Conservation (phyloP, 2,329 filamentous ascomycete genomes). For the Mycosphaerelloides madeirae region DNA sequence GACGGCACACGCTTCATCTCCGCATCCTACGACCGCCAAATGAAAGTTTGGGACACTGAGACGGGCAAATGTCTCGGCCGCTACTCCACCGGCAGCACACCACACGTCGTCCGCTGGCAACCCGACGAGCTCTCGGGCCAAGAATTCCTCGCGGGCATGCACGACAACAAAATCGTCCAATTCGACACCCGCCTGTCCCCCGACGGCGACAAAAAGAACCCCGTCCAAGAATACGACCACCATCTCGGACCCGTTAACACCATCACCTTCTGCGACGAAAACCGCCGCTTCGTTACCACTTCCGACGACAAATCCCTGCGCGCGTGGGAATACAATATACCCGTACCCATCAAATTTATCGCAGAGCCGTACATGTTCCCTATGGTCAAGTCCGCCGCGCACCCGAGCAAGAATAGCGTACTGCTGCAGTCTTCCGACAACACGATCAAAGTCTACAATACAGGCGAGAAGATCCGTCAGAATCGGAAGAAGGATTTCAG, state of each 20-base stretch:
- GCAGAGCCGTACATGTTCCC: slow-evolving; percentile 98
- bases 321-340: slow-evolving; percentile 98
- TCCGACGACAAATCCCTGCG: slow-evolving; percentile 94
- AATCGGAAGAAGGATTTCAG: slow-evolving; percentile 96
- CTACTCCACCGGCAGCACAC: slow-evolving; percentile 90
- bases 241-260: slow-evolving; percentile 98
- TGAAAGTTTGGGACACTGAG: slow-evolving; percentile 97
- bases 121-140: slow-evolving; percentile 69
- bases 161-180: slow-evolving; percentile 97
- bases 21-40: slow-evolving; percentile 87
- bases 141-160: slow-evolving; percentile 95
- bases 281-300: slow-evolving; percentile 93
- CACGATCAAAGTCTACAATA: slow-evolving; percentile 92
- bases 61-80: slow-evolving; percentile 82
- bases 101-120: slow-evolving; percentile 92
- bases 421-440: slow-evolving; percentile 93
- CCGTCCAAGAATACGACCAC: slow-evolving; percentile 97
- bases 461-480: slow-evolving; percentile 91
- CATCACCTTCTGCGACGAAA: slow-evolving; percentile 90
- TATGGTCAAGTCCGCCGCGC: slow-evolving; percentile 76
- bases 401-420: slow-evolving; percentile 89
- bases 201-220: slow-evolving; percentile 48
- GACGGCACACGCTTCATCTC: slow-evolving; percentile 82
- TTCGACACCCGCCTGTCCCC: slow-evolving; percentile 72
- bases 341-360: slow-evolving; percentile 97